phyloP scores from a whole-genome alignment of 2,329 filamentous ascomycete species.

The Stachybotrys echinatus region DNA sequence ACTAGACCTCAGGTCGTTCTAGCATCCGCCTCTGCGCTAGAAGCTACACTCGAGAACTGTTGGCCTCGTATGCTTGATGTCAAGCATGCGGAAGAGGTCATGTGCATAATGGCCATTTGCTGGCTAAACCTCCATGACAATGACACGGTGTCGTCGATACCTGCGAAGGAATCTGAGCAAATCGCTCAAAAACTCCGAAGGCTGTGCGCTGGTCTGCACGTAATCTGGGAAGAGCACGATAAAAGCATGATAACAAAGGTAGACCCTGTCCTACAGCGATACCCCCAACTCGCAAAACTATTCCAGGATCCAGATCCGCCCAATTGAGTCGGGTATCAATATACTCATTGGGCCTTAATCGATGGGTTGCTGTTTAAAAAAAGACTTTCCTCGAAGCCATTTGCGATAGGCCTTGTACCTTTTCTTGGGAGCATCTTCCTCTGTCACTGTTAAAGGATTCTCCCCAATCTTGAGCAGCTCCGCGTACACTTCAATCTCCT shows the following conservation, averaged over 20 bases:
- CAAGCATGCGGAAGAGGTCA: conserved; percentile 56
- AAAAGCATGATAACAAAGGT: conserved; percentile 8
- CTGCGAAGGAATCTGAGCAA: neutral
- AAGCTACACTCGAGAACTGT: conserved; percentile 53
- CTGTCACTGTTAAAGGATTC: conserved; percentile 80
- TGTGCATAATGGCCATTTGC: conserved; percentile 56
- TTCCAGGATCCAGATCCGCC: conserved; percentile 6
- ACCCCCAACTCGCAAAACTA: conserved; percentile 23
- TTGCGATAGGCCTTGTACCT: conserved; percentile 94
- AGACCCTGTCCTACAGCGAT: conserved; percentile 13
- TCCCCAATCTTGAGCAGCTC: conserved; percentile 74
- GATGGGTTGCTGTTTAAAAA: conserved; percentile 84
- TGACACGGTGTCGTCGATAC: neutral
- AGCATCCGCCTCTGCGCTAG: conserved; percentile 47
- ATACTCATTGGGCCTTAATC: conserved; percentile 31
- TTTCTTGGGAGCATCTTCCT: conserved; percentile 86
- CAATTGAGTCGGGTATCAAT: neutral
- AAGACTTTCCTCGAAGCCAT: conserved; percentile 89
- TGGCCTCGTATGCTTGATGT: conserved; percentile 60
- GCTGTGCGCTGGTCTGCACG: conserved; percentile 10
- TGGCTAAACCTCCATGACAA: conserved; percentile 53
- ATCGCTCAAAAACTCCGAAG: neutral
- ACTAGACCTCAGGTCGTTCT: conserved; percentile 48
- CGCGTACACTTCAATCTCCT: conserved; percentile 54
- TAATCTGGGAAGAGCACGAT: conserved; percentile 14